phyloP scores from a whole-genome alignment of 108 stramenopile genomes.

The Fragilariopsis cylindrus region DNA sequence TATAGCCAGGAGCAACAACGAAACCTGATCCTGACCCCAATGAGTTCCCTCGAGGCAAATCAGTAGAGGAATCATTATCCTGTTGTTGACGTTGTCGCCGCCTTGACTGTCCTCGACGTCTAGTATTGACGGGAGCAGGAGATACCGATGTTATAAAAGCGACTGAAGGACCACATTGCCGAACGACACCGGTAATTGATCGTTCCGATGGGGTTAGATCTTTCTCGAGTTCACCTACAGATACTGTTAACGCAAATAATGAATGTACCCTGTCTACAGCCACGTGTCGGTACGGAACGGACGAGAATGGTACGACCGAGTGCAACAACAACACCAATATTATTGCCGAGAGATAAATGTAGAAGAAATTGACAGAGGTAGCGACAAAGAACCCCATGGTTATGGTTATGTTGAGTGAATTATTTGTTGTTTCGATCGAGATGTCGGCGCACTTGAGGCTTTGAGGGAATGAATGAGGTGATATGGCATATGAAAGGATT shows the following conservation, averaged over 20 bases:
- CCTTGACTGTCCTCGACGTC: neutral
- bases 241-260: conserved; percentile 24
- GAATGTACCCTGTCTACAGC: neutral
- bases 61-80: neutral
- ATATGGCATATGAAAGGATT: no score
- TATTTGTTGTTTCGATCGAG: no score
- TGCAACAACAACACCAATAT: neutral
- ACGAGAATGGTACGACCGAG: neutral
- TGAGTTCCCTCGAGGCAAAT: conserved; percentile 27
- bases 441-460: no score
- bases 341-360: neutral
- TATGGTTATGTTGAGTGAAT: no score
- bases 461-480: no score
- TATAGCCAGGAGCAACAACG: conserved; percentile 71
- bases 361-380: neutral
- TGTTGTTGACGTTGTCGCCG: conserved; percentile 15
- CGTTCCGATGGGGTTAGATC: conserved; percentile 58
- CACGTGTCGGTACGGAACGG: neutral
- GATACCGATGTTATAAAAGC: conserved; percentile 71
- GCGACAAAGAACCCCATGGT: neutral
- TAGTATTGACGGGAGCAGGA: conserved; percentile 21
- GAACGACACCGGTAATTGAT: conserved; percentile 60
- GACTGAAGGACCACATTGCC: conserved; percentile 58
- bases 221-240: conserved; percentile 46
- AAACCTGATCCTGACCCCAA: conserved; percentile 79